Evolutionary conservation across 495 filamentous ascomycete genomes (phyloP).

Genomic region (Filosporella fistucella): DNA sequence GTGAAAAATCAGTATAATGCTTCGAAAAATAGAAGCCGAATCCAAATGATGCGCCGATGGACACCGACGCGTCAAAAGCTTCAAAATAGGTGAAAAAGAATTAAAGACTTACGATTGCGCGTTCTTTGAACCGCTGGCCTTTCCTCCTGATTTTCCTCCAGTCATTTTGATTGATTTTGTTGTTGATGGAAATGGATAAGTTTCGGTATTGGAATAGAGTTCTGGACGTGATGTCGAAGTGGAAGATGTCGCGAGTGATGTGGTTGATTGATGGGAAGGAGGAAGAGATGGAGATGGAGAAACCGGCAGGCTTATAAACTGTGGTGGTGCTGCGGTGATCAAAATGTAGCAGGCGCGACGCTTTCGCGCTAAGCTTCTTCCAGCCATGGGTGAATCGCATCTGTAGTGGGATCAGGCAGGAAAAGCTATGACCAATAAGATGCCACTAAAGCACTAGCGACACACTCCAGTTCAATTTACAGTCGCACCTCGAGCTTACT

Average conservation of each 20-base stretch:
- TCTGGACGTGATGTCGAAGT: conserved; percentile 4
- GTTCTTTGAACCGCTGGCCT: conserved; percentile 95
- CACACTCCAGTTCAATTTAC: too few species aligned
- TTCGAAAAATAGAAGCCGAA: conserved; percentile 16
- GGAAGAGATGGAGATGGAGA: background rate
- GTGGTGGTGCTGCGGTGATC: too few species aligned
- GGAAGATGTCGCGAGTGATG: background rate
- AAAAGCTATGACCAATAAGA: too few species aligned
- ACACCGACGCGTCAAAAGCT: conserved; percentile 25
- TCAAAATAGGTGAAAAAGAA: conserved; percentile 12
- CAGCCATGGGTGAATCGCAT: too few species aligned
- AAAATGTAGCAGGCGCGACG: too few species aligned
- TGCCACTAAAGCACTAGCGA: too few species aligned
- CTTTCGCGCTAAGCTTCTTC: too few species aligned
- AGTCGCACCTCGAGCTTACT: too few species aligned
- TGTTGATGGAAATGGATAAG: conserved; percentile 20
- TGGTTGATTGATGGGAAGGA: conserved; percentile 2
- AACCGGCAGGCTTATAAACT: too few species aligned
- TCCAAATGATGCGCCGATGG: conserved; percentile 13
- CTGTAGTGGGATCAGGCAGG: too few species aligned
- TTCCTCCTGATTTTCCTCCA: conserved; percentile 97
- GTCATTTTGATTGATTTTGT: conserved; percentile 76
- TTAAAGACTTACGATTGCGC: conserved; percentile 78
- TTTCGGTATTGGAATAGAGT: background rate
- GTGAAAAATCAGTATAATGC: conserved; percentile 25